These are phyloP conservation scores for Ophiostoma sp. DNA, from an alignment of 2,329 filamentous ascomycete species.

Conservation along the genomic window DNA sequence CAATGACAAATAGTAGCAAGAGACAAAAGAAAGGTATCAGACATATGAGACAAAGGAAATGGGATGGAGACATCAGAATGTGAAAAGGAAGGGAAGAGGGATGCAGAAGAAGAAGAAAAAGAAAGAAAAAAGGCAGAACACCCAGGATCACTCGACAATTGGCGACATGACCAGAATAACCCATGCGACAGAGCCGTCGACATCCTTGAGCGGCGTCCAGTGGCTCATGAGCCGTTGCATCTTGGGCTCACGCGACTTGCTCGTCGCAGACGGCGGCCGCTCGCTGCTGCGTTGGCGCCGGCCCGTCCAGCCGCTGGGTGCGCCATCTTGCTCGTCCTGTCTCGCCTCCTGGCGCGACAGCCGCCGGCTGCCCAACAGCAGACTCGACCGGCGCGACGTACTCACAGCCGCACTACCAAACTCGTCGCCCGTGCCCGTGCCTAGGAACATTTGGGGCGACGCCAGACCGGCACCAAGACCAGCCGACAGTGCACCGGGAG, in stretches of 20 bases:
- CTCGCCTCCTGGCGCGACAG: not conserved
- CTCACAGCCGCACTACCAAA: not conserved
- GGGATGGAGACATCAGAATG: not conserved
- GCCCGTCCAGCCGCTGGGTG: not conserved
- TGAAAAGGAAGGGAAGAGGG: not conserved
- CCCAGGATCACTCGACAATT: conserved; percentile 1
- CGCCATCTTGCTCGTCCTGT: not conserved
- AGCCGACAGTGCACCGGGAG: conserved; percentile 17
- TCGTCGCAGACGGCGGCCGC: not conserved
- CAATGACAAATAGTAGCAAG: not conserved
- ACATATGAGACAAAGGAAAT: conserved; percentile 4
- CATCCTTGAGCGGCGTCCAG: conserved; percentile 37
- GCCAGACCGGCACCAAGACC: conserved; percentile 23
- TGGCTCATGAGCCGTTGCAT: conserved; percentile 30
- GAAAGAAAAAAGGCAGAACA: not conserved
- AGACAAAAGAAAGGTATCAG: not conserved
- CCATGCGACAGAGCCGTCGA: conserved; percentile 33
- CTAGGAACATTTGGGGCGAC: conserved; percentile 10
- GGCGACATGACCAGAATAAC: conserved; percentile 35
- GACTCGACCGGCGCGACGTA: conserved; percentile 20
- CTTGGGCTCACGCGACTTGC: not conserved
- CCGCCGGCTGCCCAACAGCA: conserved; percentile 18
- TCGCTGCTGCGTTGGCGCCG: conserved; percentile 16
- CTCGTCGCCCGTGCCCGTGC: not conserved
- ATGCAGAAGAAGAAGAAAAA: not conserved